Percentiles rank a stretch among this genome's conserved stretches.
phyloP scores from a whole-genome alignment of 208 protist genomes.

The Tetramitus jugosus region DNA sequence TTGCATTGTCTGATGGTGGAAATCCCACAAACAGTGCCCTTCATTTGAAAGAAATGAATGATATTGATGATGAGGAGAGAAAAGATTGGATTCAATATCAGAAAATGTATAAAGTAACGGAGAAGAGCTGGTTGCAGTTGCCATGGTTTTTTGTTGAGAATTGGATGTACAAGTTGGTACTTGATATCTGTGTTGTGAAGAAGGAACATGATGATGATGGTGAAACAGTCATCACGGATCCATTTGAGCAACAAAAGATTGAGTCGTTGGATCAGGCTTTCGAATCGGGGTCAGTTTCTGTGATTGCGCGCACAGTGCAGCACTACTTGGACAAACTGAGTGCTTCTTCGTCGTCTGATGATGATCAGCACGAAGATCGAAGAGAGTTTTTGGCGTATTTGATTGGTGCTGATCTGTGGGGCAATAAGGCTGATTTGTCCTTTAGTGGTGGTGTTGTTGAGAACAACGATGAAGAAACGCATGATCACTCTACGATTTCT shows the following conservation, averaged over 20 bases:
- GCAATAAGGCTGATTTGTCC: neutral
- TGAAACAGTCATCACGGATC: neutral
- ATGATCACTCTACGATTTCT: neutral
- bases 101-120: neutral
- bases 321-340: neutral
- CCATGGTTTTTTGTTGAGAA: conserved; percentile 9
- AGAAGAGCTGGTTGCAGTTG: neutral
- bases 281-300: neutral
- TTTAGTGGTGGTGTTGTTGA: neutral
- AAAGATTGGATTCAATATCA: neutral
- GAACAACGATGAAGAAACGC: neutral
- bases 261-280: neutral
- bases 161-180: neutral
- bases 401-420: conserved; percentile 1
- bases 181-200: neutral
- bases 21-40: neutral
- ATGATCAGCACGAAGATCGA: no score
- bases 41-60: neutral
- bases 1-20: neutral
- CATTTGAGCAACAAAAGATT: neutral
- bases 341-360: neutral
- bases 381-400: no score
- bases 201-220: neutral
- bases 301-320: neutral
- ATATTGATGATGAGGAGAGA: neutral